Evolutionary conservation across 2,329 filamentous ascomycete species (phyloP).

Genomic region (Hypoxylon sp.): DNA sequence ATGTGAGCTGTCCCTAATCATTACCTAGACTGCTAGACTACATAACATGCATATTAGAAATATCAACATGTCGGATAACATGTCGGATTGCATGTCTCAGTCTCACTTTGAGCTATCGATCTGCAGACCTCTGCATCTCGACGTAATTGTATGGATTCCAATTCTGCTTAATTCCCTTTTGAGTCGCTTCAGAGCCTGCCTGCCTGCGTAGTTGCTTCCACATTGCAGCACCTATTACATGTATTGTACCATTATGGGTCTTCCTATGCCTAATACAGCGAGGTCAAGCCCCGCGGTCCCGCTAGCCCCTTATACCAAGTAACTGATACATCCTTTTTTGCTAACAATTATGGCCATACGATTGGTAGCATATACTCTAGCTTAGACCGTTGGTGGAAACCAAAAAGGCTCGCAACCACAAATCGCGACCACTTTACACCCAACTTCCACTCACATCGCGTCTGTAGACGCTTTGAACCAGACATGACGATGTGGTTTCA

Average conservation of each 20-base stretch:
- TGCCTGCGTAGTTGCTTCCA: conserved; percentile 1
- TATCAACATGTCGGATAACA: too few relatives aligned
- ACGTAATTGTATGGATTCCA: conserved; percentile 5
- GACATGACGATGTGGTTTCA: conserved; percentile 34
- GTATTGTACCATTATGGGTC: not conserved
- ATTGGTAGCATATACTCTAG: conserved; percentile 10
- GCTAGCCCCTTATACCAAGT: conserved; percentile 19
- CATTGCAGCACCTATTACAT: too few relatives aligned
- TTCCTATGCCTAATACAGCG: not conserved
- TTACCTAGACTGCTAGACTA: too few relatives aligned
- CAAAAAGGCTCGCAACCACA: conserved; percentile 17
- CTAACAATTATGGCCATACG: not conserved
- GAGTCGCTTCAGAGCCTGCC: too few relatives aligned
- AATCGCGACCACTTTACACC: conserved; percentile 15
- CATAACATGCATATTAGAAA: too few relatives aligned
- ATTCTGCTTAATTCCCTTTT: not conserved
- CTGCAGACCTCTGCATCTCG: conserved; percentile 5
- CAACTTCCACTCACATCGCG: conserved; percentile 33
- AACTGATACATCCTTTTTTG: conserved; percentile 7
- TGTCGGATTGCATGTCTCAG: too few relatives aligned
- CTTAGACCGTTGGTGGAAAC: conserved; percentile 24
- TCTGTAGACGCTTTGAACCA: conserved; percentile 36
- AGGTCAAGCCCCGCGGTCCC: conserved; percentile 23
- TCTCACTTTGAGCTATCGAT: conserved; percentile 18
- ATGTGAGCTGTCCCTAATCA: too few relatives aligned